Evolutionary conservation across 75 land plant species (phyloP).

Genomic region (Pinus tabuliformis): DNA sequence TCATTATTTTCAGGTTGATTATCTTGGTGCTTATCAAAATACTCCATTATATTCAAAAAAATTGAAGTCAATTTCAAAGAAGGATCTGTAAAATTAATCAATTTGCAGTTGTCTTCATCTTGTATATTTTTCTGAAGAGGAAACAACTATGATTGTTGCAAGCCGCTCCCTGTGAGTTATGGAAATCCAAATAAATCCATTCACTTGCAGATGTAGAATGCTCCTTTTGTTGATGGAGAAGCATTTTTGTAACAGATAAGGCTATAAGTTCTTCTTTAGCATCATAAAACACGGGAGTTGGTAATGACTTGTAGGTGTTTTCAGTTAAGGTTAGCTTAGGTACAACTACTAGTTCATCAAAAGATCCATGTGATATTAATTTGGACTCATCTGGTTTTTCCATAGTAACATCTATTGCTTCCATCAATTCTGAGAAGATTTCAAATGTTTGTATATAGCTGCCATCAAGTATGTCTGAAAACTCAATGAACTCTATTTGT

Average conservation of each 20-base stretch:
- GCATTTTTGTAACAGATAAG: conserved; percentile 12
- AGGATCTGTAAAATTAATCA: conserved; percentile 8
- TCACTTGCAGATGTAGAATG: conserved; percentile 52
- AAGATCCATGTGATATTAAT: conserved; percentile 12
- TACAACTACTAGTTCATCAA: conserved; percentile 44
- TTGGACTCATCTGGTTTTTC: background rate
- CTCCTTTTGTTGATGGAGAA: conserved; percentile 17
- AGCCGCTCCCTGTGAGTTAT: conserved; percentile 40
- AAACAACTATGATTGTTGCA: conserved; percentile 30
- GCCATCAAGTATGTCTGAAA: background rate
- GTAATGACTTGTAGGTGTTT: conserved; percentile 49
- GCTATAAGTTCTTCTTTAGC: conserved; percentile 14
- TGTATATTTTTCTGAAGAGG: conserved; percentile 19
- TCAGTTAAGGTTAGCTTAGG: conserved; percentile 49
- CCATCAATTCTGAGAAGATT: background rate
- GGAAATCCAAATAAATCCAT: conserved; percentile 77
- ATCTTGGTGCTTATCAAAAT: too few species aligned
- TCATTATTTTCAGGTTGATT: too few species aligned
- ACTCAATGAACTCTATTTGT: background rate
- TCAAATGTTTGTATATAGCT: background rate
- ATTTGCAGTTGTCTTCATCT: conserved; percentile 14
- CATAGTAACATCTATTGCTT: conserved; percentile 1
- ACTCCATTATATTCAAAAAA: too few species aligned
- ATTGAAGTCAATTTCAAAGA: background rate
- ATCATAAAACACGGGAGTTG: conserved; percentile 42